phyloP scores from a whole-genome alignment of 441 rosid species.

The Euphorbia schlechtendalii region DNA sequence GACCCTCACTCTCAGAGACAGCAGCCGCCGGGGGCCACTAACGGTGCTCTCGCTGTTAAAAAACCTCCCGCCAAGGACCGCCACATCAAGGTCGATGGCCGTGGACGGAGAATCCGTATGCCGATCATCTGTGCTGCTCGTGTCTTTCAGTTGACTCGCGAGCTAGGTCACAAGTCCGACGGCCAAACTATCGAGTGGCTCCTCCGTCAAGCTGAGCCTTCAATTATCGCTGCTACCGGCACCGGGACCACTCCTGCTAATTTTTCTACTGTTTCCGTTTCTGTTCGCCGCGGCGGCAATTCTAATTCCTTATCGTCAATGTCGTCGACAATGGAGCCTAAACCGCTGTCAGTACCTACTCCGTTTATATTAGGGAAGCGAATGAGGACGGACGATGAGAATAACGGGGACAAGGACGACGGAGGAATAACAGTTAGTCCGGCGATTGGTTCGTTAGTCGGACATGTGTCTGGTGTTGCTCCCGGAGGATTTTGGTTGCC shows the following conservation, averaged over 20 bases:
- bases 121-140: conserved; percentile 94
- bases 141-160: conserved; percentile 85
- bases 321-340: conserved; percentile 44
- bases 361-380: conserved; percentile 86
- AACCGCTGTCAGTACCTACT: conserved; percentile 53
- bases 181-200: conserved; percentile 98
- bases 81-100: conserved; percentile 61
- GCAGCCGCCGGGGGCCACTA: conserved; percentile 12
- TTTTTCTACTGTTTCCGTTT: conserved; percentile 65
- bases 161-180: conserved; percentile 89
- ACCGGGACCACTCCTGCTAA: conserved; percentile 91
- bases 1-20: too few species aligned
- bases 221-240: conserved; percentile 90
- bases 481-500: conserved; percentile 78
- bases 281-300: conserved; percentile 46
- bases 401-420: conserved; percentile 37
- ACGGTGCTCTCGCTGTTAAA: too few species aligned
- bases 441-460: conserved; percentile 44
- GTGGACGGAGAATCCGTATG: conserved; percentile 73
- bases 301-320: conserved; percentile 34
- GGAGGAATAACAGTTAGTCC: conserved; percentile 35
- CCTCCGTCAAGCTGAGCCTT: conserved; percentile 93
- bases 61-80: conserved; percentile 56
- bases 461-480: conserved; percentile 21
- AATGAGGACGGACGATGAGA: conserved; percentile 58